Conservation (phyloP, 2,329 filamentous ascomycete genomes). For the Claviceps pusilla region DNA sequence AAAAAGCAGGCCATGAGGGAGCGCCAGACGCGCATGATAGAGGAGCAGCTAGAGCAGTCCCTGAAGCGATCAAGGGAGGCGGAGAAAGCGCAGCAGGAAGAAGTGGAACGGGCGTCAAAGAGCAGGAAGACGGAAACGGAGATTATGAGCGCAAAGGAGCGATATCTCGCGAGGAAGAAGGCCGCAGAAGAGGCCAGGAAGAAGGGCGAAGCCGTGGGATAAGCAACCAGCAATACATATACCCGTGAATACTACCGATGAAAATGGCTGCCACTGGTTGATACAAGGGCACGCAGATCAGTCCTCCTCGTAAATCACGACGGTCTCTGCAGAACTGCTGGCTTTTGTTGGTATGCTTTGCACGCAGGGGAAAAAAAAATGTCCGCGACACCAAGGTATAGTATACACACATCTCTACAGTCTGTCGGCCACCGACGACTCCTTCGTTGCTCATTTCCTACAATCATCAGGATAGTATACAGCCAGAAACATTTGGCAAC, state of each 20-base stretch:
- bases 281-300: neutral
- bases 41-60: slow-evolving; percentile 58
- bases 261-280: neutral
- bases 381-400: neutral
- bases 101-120: slow-evolving; percentile 53
- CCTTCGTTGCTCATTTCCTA: neutral
- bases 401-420: neutral
- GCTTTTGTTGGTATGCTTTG: no score
- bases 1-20: slow-evolving; percentile 56
- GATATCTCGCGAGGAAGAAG: slow-evolving; percentile 63
- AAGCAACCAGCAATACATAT: neutral
- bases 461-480: neutral
- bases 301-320: neutral
- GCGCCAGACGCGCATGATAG: slow-evolving; percentile 64
- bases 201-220: slow-evolving; percentile 22
- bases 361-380: neutral
- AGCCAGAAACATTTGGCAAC: neutral
- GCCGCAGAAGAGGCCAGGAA: slow-evolving; percentile 57
- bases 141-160: slow-evolving; percentile 62
- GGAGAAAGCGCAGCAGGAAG: slow-evolving; percentile 46
- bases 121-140: slow-evolving; percentile 64
- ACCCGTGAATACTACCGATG: neutral
- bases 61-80: slow-evolving; percentile 59
- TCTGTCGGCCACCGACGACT: neutral
- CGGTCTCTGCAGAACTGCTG: neutral